Percentiles rank a stretch among this genome's conserved stretches.
These are phyloP conservation scores for Onygena corvina DNA, from an alignment of 2,329 filamentous ascomycete species.

Conservation along the genomic window DNA sequence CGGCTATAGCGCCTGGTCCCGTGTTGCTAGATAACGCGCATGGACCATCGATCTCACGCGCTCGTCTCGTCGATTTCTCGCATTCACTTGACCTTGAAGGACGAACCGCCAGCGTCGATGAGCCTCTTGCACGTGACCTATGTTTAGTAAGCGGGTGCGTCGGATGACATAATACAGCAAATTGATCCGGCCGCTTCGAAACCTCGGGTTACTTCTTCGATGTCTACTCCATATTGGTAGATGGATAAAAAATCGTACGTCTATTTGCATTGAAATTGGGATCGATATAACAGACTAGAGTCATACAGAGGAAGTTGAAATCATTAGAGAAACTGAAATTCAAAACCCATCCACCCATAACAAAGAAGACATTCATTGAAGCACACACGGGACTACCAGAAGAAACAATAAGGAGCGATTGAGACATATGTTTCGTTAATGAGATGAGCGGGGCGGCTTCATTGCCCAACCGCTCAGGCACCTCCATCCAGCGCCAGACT, in stretches of 20 bases:
- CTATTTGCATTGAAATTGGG: neutral
- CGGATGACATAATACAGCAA: no score
- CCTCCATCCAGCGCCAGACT: slow-evolving; percentile 46
- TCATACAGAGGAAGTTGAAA: neutral
- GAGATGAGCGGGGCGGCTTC: slow-evolving; percentile 31
- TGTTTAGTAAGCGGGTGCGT: no score
- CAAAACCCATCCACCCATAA: neutral
- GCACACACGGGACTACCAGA: neutral
- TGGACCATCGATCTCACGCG: neutral
- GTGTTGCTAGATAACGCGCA: neutral
- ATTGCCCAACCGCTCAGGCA: slow-evolving; percentile 49
- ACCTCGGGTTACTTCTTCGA: no score
- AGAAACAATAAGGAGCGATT: neutral
- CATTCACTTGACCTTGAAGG: neutral
- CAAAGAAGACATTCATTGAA: neutral
- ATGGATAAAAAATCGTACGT: no score
- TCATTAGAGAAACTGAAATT: neutral
- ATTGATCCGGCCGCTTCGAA: no score
- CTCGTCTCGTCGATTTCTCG: neutral
- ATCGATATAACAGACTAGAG: neutral
- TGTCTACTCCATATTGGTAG: no score
- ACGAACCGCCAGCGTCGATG: neutral
- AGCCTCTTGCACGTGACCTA: no score
- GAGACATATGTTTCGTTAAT: neutral
- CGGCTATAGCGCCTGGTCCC: neutral